These are phyloP conservation scores for Boletus rubescentipes DNA, from an alignment of 768 basidiomycete species.

Conservation along the genomic window DNA sequence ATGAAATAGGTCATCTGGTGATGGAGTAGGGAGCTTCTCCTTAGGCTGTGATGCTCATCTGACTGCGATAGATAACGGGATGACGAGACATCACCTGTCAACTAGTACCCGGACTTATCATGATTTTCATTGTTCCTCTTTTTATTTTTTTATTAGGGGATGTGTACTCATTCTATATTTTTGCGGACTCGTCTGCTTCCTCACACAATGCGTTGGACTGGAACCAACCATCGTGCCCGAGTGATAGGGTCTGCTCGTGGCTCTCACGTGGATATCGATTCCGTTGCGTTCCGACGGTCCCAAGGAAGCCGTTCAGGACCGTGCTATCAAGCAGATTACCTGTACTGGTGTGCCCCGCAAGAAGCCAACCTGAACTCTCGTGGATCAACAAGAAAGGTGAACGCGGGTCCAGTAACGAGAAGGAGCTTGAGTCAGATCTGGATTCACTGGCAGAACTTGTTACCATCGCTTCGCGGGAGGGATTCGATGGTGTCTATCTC, in stretches of 20 bases:
- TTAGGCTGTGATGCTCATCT: conserved; percentile 4
- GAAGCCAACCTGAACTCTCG: background rate
- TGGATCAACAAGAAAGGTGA: background rate
- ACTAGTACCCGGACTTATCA: background rate
- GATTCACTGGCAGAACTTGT: no score
- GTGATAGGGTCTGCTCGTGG: background rate
- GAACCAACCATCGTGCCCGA: no score
- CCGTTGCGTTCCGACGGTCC: background rate
- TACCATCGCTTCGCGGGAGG: no score
- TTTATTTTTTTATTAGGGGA: no score
- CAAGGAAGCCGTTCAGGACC: background rate
- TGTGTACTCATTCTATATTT: no score
- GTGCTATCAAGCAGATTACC: background rate
- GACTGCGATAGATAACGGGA: conserved; percentile 4
- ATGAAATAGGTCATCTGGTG: conserved; percentile 13
- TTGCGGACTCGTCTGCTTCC: no score
- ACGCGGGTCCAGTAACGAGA: no score
- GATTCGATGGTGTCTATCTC: no score
- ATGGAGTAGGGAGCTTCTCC: background rate
- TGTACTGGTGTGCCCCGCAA: background rate
- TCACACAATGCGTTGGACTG: no score
- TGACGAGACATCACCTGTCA: background rate
- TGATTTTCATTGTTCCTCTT: background rate
- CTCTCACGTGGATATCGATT: no score
- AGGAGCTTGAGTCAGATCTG: no score